A percentile compares a stretch with the other conserved stretches of the same genome.
phyloP scores from a whole-genome alignment of 805 yeast species.

The Wickerhamomyces mucosus region DNA sequence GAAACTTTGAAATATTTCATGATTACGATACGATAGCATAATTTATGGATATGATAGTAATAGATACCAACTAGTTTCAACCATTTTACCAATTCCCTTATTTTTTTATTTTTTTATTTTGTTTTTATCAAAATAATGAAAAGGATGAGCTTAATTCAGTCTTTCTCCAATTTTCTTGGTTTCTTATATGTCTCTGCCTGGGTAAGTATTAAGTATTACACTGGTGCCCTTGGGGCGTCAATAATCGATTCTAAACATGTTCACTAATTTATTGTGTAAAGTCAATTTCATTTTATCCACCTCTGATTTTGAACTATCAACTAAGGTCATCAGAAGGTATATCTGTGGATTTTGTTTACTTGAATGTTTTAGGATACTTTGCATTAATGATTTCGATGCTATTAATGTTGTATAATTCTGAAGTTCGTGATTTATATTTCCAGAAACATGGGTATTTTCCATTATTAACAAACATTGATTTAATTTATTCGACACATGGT shows the following conservation, averaged over 20 bases:
- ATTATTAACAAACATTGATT: slow-evolving; percentile 32
- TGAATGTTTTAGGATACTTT: slow-evolving; percentile 39
- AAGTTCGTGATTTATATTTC: slow-evolving; percentile 23
- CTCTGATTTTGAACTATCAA: slow-evolving; percentile 30
- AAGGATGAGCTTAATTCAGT: too few relatives aligned
- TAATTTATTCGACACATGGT: slow-evolving; percentile 41
- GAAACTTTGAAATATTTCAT: too few relatives aligned
- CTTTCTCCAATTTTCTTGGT: slow-evolving; percentile 22
- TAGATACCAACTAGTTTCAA: too few relatives aligned
- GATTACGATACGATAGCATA: too few relatives aligned
- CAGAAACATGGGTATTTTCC: slow-evolving; percentile 28
- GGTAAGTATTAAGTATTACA: slow-evolving; percentile 16
- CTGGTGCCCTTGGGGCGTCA: not conserved
- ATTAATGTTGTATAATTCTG: slow-evolving; percentile 30
- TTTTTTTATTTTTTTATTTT: too few relatives aligned
- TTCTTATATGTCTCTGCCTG: slow-evolving; percentile 30
- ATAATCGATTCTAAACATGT: not conserved
- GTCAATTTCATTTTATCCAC: slow-evolving; percentile 44
- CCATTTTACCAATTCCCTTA: too few relatives aligned
- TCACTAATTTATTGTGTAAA: slow-evolving; percentile 5
- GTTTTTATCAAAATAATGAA: too few relatives aligned
- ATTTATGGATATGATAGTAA: too few relatives aligned
- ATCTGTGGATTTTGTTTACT: slow-evolving; percentile 36
- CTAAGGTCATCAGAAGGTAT: slow-evolving; percentile 37
- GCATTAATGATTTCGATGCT: slow-evolving; percentile 33